Base-by-base conservation (phyloP, 108 stramenopile genomes). In the Schizochytrium sp. region DNA sequence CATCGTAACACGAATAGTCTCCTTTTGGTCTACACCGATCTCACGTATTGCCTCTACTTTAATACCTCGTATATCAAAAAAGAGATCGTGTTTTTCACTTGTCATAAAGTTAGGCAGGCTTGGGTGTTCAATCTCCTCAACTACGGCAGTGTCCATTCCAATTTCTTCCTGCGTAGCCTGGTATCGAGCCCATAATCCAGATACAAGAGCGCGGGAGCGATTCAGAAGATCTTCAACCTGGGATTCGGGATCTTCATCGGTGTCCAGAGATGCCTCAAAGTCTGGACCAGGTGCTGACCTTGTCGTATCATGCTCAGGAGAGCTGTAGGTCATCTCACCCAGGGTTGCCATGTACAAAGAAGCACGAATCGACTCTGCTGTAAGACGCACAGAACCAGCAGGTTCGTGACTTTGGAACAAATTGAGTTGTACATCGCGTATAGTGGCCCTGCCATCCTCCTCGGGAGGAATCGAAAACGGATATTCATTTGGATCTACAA, bases 1-100 rank as follows among this genome's bases (percentile, higher is more conserved):
- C 76, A 83, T 50, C n/a, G 76, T 83, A 53, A 83, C 53, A 5
- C 76, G 76, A 2, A 83, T 83, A n/a, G 76, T 83, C 53, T 83
- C 76, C 76, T 83, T 83, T 13, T 83, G 76, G 28, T 83, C 76
- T 0, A 28, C 12, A 10, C 76, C 76, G 15, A 50, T 83, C 76
- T 83, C 76, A 0, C 76, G 76, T 10, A 83, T 1, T 7, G 76
- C 76, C 76, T 83, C 76, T 0, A 83, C 5, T n/a, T 83, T 49
- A 40, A 83, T 12, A 42, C 50, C 53, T 0, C 76, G 76, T n/a
- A 83, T 49, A 83, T 83, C 76, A 83, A 83, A 55, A 55, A 55
- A 5, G 50, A 83, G 76, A 40, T 83, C 76, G 47, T 83, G 53
- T 10, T 42, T 83, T 53, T 83, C 76, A 40, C 53, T 55, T 53